phyloP scores from a whole-genome alignment of 2,329 filamentous ascomycete genomes.

The Cladosporium velox region DNA sequence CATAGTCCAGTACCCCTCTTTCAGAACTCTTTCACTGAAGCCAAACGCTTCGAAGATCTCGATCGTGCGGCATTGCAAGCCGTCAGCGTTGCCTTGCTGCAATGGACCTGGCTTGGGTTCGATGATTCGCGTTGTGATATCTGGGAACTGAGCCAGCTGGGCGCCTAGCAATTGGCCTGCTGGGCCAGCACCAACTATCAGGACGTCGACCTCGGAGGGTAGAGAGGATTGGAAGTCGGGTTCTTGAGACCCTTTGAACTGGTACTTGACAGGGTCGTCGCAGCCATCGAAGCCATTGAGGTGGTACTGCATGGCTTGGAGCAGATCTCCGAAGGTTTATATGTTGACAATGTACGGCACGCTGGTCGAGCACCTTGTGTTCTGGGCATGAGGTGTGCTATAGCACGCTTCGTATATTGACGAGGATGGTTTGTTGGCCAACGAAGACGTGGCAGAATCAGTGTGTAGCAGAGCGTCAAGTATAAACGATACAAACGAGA shows the following conservation, averaged over 20 bases:
- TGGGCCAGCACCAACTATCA: conserved; percentile 56
- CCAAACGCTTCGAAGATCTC: conserved; percentile 76
- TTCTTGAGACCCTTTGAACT: conserved; percentile 30
- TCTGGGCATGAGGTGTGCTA: background rate
- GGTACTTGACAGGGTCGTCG: conserved; percentile 35
- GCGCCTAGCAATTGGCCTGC: conserved; percentile 51
- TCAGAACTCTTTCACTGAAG: conserved; percentile 64
- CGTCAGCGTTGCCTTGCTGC: conserved; percentile 50
- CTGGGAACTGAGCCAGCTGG: conserved; percentile 52
- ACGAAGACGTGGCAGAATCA: background rate
- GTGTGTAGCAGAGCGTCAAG: background rate
- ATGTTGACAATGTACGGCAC: background rate
- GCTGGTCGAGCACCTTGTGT: background rate
- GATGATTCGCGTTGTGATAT: conserved; percentile 53
- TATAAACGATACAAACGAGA: too few species aligned
- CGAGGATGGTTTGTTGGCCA: background rate
- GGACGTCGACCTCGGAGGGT: conserved; percentile 46
- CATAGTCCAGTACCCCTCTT: conserved; percentile 68
- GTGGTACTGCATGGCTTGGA: conserved; percentile 37
- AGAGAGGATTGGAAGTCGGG: conserved; percentile 37
- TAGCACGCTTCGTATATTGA: background rate
- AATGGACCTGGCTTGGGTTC: conserved; percentile 36
- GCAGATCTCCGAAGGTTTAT: background rate
- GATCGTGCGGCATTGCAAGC: conserved; percentile 65
- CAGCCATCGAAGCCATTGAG: conserved; percentile 39